Base-by-base conservation (phyloP, 1,284 basidiomycete genomes). In the Pterulicium gracile region DNA sequence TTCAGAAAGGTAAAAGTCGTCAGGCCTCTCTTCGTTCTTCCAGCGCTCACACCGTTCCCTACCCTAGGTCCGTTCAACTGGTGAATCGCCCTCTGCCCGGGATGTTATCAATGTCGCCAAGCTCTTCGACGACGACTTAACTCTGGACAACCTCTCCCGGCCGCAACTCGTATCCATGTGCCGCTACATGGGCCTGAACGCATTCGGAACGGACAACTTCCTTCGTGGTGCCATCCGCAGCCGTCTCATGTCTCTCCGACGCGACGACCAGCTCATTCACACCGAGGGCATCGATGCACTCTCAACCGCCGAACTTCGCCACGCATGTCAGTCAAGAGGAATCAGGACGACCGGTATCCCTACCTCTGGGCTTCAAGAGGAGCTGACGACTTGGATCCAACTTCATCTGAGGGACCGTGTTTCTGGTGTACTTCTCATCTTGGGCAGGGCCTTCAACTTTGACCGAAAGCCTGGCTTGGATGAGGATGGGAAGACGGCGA, bases 121-220 rank as follows among this genome's bases (percentile, higher is more conserved):
- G 59, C 77, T 98, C 40, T 98, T 99, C 62, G 90, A 98, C 61
- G 92, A 97, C 57, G 96, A 99, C 59, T 76, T 98, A 50, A 97
- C 95, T 0, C 78, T 99, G 49, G 96, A 98, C 73, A 99, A 99
- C 64, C 73, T 99, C 51, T 93, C 93, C 2, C 83, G 95, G 23
- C 94, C 96, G 19, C 95, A 99, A 66, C 77, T 99, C 14, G 93
- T 97, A 34, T 95, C 91, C 2, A 95, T 96, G 83, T 97, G 87
- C 58, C 78, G 91, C 47, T 97, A 96, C 64, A 97, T 98, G 93
- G 92, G 89, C 55, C 80, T 98, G 60, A 92, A 98, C 65, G 95
- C 95, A 2, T 99, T 98, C 58, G 95, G 95, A 40, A 98, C 96
- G 27, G 95, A 99, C 66, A 98, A 98, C 67, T 98, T 97, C 70